phyloP scores from a whole-genome alignment of 2,329 filamentous ascomycete species.

The Paraphaeosphaeria sporulosa region DNA sequence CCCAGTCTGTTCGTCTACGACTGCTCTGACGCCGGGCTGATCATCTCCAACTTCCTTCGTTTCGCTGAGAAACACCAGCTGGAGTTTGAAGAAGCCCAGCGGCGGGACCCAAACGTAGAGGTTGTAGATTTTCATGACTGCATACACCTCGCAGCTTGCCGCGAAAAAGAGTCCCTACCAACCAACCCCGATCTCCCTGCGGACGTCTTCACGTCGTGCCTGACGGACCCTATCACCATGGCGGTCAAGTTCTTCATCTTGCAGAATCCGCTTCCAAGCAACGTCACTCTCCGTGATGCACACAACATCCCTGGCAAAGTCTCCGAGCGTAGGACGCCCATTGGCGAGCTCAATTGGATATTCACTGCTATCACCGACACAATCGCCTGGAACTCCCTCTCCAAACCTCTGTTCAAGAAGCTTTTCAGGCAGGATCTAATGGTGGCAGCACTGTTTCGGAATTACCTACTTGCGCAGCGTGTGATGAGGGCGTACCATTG shows the following conservation, averaged over 20 bases:
- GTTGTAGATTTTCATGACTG: constrained; percentile 77
- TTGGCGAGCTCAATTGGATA: constrained; percentile 98
- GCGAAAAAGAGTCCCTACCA: constrained; percentile 87
- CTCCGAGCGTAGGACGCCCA: constrained; percentile 89
- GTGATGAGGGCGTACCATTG: constrained; percentile 98
- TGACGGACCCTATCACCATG: constrained; percentile 98
- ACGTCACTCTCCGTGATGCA: constrained; percentile 79
- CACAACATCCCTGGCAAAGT: constrained; percentile 89
- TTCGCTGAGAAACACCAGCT: constrained; percentile 95
- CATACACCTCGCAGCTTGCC: constrained; percentile 92
- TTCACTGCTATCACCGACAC: constrained; percentile 99
- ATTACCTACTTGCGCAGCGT: constrained; percentile 91
- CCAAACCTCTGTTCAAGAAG: constrained; percentile 90
- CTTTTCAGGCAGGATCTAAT: constrained; percentile 97
- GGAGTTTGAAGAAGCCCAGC: constrained; percentile 79
- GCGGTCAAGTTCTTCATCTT: constrained; percentile 95
- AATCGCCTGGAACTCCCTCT: constrained; percentile 96
- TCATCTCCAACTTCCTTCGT: constrained; percentile 91
- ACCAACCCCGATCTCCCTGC: constrained; percentile 93
- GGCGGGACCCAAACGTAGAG: constrained; percentile 74
- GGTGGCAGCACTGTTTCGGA: constrained; percentile 97
- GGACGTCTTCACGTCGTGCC: constrained; percentile 92
- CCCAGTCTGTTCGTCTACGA: constrained; percentile 98
- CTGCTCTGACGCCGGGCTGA: constrained; percentile 94
- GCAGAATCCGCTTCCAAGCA: constrained; percentile 78